Conservation (phyloP, 2,329 filamentous ascomycete species). For the Tolypocladium ovalisporum region DNA sequence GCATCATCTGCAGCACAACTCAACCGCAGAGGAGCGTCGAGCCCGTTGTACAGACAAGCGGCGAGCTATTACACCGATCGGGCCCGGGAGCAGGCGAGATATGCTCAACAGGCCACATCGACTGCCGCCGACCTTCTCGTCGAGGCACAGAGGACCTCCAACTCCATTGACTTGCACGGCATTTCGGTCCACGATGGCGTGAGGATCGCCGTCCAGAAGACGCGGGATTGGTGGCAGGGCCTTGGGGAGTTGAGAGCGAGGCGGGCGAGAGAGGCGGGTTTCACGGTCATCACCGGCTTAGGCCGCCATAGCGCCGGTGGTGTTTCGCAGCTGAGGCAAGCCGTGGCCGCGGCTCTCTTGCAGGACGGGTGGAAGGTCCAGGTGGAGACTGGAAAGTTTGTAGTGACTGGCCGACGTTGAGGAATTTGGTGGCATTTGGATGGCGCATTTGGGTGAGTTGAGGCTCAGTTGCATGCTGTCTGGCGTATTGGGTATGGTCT, state of each 20-base stretch:
- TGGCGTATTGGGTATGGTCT: background rate
- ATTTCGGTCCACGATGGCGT: conserved; percentile 72
- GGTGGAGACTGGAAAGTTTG: conserved; percentile 57
- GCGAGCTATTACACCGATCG: conserved; percentile 66
- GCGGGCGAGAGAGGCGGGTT: conserved; percentile 39
- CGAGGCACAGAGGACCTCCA: conserved; percentile 48
- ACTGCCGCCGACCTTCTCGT: conserved; percentile 61
- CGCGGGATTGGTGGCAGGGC: conserved; percentile 64
- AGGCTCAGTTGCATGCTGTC: background rate
- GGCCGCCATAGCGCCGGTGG: conserved; percentile 72
- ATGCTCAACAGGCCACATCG: conserved; percentile 48
- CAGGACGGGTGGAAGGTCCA: conserved; percentile 77
- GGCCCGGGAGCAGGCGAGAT: conserved; percentile 51
- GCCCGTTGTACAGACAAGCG: conserved; percentile 63
- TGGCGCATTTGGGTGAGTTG: background rate
- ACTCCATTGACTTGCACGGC: conserved; percentile 69
- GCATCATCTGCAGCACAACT: conserved; percentile 27
- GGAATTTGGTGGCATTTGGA: background rate
- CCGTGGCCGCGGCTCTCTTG: conserved; percentile 65
- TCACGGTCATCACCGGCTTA: conserved; percentile 69
- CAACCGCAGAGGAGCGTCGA: conserved; percentile 46
- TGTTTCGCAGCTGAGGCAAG: conserved; percentile 63
- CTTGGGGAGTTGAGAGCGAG: conserved; percentile 53
- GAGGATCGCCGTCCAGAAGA: conserved; percentile 59
- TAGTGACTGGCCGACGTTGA: conserved; percentile 50